Base-by-base conservation (phyloP, 805 yeast genomes). In the Candida dajiaensis region DNA sequence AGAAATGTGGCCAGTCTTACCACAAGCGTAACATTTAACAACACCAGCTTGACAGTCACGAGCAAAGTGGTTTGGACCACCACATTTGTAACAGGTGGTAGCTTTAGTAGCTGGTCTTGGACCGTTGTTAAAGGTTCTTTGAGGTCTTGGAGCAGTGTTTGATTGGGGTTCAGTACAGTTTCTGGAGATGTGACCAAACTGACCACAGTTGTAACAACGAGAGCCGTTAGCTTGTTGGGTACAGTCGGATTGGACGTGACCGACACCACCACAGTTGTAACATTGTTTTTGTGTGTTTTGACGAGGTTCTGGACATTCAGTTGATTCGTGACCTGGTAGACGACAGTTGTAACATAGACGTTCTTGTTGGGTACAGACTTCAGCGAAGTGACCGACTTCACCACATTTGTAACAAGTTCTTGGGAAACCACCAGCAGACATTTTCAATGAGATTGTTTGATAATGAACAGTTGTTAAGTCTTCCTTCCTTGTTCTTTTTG, bases 361-460 rank as follows among this genome's bases (percentile, higher is more conserved):
- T 68, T 85, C 90, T 50, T 82, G 74, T 70, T 88, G 90, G 53
- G 78, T 73, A 73, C 97, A 89, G 64, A 80, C 84, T 64, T 85
- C 94, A 57, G 96, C 95, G 64, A 86, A 74, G 74, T 88, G 96
- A 54, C 96, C 96, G 58, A 84, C 77, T 71, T 86, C 87, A 63
- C 96, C 96, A 73, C 96, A 88, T 68, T 87, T 88, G 77, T 80
- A 86, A 75, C 95, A 86, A 54, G 92, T 83, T 78, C 84, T 86
- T 67, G 81, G 82, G 69, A 70, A 70, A 48, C 55, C 58, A 53
- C 63, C 60, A 58, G 64, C 63, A 33, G 36, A 33, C 36, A 33
- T 33, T 33, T 33, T 33, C 36, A 33, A 33, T 33, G 20, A 16
- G 36, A 33, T 16, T n/a, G 3, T 33, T 33, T 16, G 36, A 33